Percentiles rank a stretch among this genome's conserved stretches.
phyloP scores from a whole-genome alignment of 148 eudicot genomes.

The Heliamphora exappendiculata region DNA sequence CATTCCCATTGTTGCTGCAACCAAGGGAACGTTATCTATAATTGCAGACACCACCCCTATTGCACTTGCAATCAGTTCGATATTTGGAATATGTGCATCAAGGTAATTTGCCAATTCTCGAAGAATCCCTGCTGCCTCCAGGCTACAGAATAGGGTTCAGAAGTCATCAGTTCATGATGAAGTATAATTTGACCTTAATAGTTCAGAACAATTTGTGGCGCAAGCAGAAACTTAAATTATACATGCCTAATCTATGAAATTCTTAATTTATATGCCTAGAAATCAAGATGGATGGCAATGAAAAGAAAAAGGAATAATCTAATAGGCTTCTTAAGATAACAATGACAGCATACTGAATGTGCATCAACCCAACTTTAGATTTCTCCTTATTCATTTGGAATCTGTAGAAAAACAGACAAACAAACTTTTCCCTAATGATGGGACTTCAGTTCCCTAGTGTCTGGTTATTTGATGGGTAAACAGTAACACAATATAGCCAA shows the following conservation, averaged over 20 bases:
- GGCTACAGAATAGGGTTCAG: constrained; percentile 28
- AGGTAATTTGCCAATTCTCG: constrained; percentile 91
- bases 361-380: background rate
- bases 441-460: background rate
- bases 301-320: background rate
- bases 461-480: background rate
- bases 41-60: constrained; percentile 86
- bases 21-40: constrained; percentile 92
- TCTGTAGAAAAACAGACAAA: background rate
- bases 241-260: background rate
- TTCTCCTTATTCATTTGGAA: background rate
- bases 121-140: constrained; percentile 92
- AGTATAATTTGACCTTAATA: background rate
- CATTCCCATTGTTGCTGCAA: constrained; percentile 98
- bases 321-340: background rate
- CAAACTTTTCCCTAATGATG: background rate
- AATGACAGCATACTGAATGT: background rate
- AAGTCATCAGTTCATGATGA: constrained; percentile 2
- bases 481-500: background rate
- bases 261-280: background rate
- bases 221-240: background rate
- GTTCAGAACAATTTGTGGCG: background rate
- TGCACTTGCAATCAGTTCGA: constrained; percentile 76
- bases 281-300: background rate
- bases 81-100: constrained; percentile 69